Percentiles rank a stretch among this genome's conserved stretches.
Conservation (phyloP, 768 basidiomycete species). For the Amyloporia xantha region DNA sequence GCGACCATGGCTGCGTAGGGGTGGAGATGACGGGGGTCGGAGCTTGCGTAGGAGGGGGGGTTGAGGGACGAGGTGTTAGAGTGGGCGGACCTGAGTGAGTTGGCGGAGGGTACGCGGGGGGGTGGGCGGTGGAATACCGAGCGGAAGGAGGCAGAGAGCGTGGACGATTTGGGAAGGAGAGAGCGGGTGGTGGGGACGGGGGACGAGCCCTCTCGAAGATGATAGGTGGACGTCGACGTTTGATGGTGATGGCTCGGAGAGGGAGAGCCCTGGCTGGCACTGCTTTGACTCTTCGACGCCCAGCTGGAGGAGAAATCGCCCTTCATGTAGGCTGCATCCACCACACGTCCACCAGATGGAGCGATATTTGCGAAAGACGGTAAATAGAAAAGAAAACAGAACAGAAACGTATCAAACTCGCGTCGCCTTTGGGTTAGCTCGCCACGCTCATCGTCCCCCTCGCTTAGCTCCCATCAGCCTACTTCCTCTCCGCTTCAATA, state of each 20-base stretch:
- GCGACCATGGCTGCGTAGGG: constrained; percentile 57
- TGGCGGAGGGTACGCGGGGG: constrained; percentile 38
- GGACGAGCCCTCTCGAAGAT: constrained; percentile 1
- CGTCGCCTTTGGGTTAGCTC: too few relatives aligned
- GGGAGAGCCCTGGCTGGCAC: background rate
- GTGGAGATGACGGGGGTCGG: constrained; percentile 36
- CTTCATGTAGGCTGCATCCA: constrained; percentile 5
- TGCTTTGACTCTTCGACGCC: background rate
- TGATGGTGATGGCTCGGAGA: constrained; percentile 1
- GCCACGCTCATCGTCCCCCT: too few relatives aligned
- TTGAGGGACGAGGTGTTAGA: constrained; percentile 27
- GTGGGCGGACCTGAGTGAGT: constrained; percentile 43
- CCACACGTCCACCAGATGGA: background rate
- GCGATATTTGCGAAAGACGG: background rate
- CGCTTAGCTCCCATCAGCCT: background rate
- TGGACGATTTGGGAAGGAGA: constrained; percentile 1
- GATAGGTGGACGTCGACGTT: constrained; percentile 1
- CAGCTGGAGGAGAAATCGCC: background rate
- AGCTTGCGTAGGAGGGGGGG: constrained; percentile 26
- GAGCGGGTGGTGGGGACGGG: background rate
- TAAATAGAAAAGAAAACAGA: background rate
- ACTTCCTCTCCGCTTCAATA: background rate
- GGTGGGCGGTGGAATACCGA: constrained; percentile 46
- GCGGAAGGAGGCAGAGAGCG: constrained; percentile 33
- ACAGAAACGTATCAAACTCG: background rate